Percentiles rank a stretch among this genome's conserved stretches.
phyloP scores from a whole-genome alignment of 2,329 filamentous ascomycete species.

The Byssochlamys sp. region DNA sequence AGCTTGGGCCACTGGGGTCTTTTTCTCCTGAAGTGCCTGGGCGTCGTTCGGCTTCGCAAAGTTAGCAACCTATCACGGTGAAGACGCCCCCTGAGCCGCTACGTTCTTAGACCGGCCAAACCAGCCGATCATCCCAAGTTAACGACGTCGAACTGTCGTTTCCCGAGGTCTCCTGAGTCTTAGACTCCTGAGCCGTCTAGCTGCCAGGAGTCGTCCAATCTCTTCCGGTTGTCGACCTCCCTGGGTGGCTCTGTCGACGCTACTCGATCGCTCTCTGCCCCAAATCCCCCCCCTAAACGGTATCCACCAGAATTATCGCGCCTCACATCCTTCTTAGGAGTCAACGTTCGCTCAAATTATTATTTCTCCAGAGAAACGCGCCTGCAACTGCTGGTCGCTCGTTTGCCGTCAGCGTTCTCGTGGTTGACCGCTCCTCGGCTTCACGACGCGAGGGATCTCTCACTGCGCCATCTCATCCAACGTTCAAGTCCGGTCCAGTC shows the following conservation, averaged over 20 bases:
- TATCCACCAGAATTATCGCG: neutral
- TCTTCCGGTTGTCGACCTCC: neutral
- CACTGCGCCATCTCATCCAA: neutral
- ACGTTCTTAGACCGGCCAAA: neutral
- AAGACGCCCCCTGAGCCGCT: neutral
- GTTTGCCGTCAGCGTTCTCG: neutral
- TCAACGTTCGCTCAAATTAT: neutral
- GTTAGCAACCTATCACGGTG: neutral
- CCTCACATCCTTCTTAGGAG: neutral
- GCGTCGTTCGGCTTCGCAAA: neutral
- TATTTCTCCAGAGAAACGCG: neutral
- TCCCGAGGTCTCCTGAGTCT: neutral
- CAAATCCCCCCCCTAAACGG: neutral
- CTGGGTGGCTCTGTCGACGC: neutral
- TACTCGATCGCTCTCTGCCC: neutral
- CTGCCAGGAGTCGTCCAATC: neutral
- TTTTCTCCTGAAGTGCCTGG: neutral
- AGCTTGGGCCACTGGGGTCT: neutral
- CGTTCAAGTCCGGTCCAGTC: neutral
- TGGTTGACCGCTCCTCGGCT: neutral
- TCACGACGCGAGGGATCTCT: neutral
- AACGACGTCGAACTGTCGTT: neutral
- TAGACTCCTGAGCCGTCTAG: neutral
- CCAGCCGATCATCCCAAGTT: neutral
- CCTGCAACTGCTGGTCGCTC: neutral